Base-by-base conservation (phyloP, 805 yeast genomes). In the Wickerhamiella siamensis region DNA sequence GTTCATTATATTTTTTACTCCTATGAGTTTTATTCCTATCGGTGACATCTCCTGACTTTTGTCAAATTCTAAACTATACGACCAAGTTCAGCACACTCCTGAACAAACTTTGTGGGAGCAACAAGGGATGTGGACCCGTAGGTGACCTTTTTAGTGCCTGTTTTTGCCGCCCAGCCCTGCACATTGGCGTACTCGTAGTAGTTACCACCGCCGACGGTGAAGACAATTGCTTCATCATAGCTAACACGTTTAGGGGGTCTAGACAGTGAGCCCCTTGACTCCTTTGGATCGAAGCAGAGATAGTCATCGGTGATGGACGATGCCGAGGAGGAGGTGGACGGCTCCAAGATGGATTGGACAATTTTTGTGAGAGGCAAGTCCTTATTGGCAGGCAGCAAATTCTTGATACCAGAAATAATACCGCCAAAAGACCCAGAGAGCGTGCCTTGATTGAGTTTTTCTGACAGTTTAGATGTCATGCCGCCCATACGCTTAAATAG, bases 161-260 rank as follows among this genome's bases (percentile, higher is more conserved):
- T 51, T 8, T 47, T 59, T 0, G 75, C 74, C 22, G 48, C 43
- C 93, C 95, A 87, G 59, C 87, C 95, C 60, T 83, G 94, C 55
- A 91, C 70, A 55, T 88, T 88, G 45, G 87, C 93, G 58, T 88
- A 91, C 63, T 91, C 99, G 47, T 83, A 64, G 58, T 86, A 91
- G 60, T 83, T 87, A 38, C 97, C 97, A 29, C 98, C 98, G 20
- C 98, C 99, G 43, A 91, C 87, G 40, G 87, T 83, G 59, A 91
- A 91, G 17, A 91, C 94, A 39, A 83, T 65, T 1, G 93, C 75
- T 50, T 84, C 91, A 45, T 75, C 76, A 59, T 83, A 84, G 9
- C 78, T 66, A 50, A 79, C 82, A 55, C 94, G 75, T 59, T 76
- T 80, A 31, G 96, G 96, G 31, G 87, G 88, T 52, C 80, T 77